phyloP scores from a whole-genome alignment of 2,329 filamentous ascomycete genomes.

The Fusarium sacchari region DNA sequence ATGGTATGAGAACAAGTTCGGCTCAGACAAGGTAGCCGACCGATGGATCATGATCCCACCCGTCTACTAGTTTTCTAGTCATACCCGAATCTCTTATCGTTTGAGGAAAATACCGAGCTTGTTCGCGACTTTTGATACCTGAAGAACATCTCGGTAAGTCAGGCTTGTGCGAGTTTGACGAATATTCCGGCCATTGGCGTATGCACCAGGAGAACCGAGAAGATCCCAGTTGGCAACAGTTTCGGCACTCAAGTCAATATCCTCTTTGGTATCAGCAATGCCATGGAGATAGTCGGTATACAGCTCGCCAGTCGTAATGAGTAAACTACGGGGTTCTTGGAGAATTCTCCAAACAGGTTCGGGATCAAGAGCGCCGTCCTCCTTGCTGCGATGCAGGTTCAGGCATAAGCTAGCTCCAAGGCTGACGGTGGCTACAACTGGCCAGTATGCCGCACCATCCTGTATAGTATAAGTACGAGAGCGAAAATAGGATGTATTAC shows the following conservation, averaged over 20 bases:
- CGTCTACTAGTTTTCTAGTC: conserved; percentile 59
- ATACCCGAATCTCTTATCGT: conserved; percentile 46
- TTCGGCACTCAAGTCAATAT: conserved; percentile 68
- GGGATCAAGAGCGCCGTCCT: conserved; percentile 66
- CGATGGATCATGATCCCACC: conserved; percentile 83
- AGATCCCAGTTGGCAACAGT: conserved; percentile 79
- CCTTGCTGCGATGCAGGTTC: conserved; percentile 75
- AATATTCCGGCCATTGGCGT: conserved; percentile 63
- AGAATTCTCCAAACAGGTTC: conserved; percentile 69
- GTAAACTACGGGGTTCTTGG: conserved; percentile 84
- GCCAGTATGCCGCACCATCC: conserved; percentile 87
- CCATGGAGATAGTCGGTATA: conserved; percentile 81
- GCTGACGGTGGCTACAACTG: conserved; percentile 90
- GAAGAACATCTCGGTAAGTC: conserved; percentile 87
- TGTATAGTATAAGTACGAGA: conserved; percentile 50
- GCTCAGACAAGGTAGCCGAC: conserved; percentile 66
- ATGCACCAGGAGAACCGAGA: conserved; percentile 60
- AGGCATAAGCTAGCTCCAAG: conserved; percentile 81
- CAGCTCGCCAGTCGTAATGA: conserved; percentile 75
- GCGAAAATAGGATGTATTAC: conserved; percentile 12
- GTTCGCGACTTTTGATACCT: conserved; percentile 77
- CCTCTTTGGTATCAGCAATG: conserved; percentile 73
- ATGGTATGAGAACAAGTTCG: conserved; percentile 85
- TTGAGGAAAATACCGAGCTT: conserved; percentile 67
- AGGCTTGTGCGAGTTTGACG: conserved; percentile 75